These are phyloP conservation scores for Hypocreales sp. DNA, from an alignment of 2,329 filamentous ascomycete genomes.

Conservation along the genomic window DNA sequence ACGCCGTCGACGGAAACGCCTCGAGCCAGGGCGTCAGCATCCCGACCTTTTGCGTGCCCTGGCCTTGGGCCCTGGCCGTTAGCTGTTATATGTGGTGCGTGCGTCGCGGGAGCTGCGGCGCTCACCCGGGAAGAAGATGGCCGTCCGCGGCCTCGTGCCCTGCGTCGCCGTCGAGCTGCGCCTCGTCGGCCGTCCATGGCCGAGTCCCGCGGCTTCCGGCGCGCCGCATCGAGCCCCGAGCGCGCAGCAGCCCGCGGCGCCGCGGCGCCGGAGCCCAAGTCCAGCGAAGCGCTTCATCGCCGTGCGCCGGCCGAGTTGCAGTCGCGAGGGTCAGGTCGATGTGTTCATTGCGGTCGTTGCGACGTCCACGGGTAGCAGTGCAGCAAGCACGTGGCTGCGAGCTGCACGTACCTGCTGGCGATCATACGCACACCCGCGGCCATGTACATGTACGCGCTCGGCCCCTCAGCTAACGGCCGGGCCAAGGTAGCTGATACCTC, in stretches of 20 bases:
- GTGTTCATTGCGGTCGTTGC: slow-evolving; percentile 3
- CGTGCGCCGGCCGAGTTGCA: slow-evolving; percentile 9
- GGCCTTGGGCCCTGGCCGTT: slow-evolving; percentile 37
- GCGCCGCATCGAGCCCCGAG: not conserved
- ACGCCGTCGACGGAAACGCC: slow-evolving; percentile 65
- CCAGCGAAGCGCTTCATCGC: slow-evolving; percentile 17
- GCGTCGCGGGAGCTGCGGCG: not conserved
- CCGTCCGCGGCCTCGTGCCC: slow-evolving; percentile 29
- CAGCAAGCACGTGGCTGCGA: too few species aligned
- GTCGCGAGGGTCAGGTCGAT: slow-evolving; percentile 1
- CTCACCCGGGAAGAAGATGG: slow-evolving; percentile 44
- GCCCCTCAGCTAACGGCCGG: too few species aligned
- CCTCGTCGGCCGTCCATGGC: not conserved
- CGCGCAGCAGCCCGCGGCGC: slow-evolving; percentile 6
- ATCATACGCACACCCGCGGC: too few species aligned
- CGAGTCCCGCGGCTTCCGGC: not conserved
- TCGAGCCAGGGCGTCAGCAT: slow-evolving; percentile 80
- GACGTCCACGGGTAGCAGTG: too few species aligned
- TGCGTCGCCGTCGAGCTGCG: slow-evolving; percentile 14
- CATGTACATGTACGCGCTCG: too few species aligned
- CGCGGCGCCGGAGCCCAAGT: slow-evolving; percentile 12
- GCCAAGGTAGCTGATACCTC: too few species aligned
- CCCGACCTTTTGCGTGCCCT: slow-evolving; percentile 78
- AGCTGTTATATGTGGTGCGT: not conserved
- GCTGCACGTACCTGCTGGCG: too few species aligned